Evolutionary conservation across 805 yeast genomes (phyloP).

Genomic region (Kluyveromyces nonfermentans): DNA sequence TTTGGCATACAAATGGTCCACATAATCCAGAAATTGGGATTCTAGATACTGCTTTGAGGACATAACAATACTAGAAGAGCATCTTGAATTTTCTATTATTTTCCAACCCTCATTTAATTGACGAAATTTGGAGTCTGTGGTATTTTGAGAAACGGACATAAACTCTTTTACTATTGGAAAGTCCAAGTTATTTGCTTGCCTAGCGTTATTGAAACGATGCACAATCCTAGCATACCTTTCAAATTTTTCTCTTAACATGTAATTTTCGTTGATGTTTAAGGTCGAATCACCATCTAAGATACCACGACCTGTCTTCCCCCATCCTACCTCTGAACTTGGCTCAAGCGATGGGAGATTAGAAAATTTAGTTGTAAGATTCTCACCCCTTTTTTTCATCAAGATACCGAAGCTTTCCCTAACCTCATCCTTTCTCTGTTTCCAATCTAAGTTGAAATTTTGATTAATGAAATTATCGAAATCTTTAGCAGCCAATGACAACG

Average conservation of each 20-base stretch:
- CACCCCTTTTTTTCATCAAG: conserved; percentile 27
- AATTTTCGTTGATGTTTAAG: conserved; percentile 36
- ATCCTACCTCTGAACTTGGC: conserved; percentile 10
- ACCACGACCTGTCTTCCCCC: conserved; percentile 26
- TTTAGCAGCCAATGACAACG: conserved; percentile 59
- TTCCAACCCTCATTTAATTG: conserved; percentile 72
- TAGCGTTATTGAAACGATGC: conserved; percentile 58
- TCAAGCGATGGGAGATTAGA: conserved; percentile 12
- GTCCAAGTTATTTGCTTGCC: conserved; percentile 38
- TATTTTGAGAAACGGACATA: conserved; percentile 47
- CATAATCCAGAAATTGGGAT: conserved; percentile 63
- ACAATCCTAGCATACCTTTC: conserved; percentile 68
- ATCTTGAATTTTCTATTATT: conserved; percentile 39
- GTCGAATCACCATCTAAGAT: conserved; percentile 28
- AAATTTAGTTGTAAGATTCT: not conserved
- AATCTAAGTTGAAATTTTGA: conserved; percentile 67
- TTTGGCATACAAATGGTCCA: conserved; percentile 54
- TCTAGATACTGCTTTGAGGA: conserved; percentile 60
- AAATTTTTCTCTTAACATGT: conserved; percentile 42
- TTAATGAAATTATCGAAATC: conserved; percentile 77
- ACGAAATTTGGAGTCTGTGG: conserved; percentile 53
- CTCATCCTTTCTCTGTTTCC: conserved; percentile 71
- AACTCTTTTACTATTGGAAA: conserved; percentile 55
- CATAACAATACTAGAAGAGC: conserved; percentile 34
- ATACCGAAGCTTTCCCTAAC: conserved; percentile 66